phyloP scores from a whole-genome alignment of 2,329 filamentous ascomycete species.

The Rhynchosporium agropyri region DNA sequence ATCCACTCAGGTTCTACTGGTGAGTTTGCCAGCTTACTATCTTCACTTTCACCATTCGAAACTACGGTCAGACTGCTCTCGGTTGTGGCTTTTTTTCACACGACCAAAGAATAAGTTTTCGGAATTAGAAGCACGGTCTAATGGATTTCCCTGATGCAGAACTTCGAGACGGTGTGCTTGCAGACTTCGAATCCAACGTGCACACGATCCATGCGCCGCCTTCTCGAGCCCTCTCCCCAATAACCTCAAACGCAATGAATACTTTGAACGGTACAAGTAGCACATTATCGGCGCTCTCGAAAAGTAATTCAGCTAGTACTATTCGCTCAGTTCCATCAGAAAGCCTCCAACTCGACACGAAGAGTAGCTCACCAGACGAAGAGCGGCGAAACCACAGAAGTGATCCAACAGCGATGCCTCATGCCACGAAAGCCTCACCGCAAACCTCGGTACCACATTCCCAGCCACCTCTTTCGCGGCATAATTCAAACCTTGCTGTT shows the following conservation, averaged over 20 bases:
- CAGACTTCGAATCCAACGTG: conserved; percentile 15
- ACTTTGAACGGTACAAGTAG: conserved; percentile 24
- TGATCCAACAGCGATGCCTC: conserved; percentile 31
- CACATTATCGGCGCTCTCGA: conserved; percentile 18
- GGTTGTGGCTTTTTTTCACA: conserved; percentile 13
- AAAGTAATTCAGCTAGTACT: conserved; percentile 32
- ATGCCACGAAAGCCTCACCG: conserved; percentile 28
- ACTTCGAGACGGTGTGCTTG: conserved; percentile 11
- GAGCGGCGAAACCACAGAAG: conserved; percentile 25
- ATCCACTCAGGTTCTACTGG: conserved; percentile 30
- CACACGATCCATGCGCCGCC: conserved; percentile 30
- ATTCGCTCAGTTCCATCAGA: conserved; percentile 40
- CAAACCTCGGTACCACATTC: conserved; percentile 26
- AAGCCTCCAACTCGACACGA: conserved; percentile 25
- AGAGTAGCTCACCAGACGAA: conserved; percentile 24
- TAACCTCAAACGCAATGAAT: conserved; percentile 40
- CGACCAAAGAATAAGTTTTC: conserved; percentile 13
- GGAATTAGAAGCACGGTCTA: conserved; percentile 15
- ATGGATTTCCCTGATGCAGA: conserved; percentile 17
- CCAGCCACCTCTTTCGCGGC: conserved; percentile 32
- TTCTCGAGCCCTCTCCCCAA: conserved; percentile 35
- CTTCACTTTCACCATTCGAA: conserved; percentile 5
- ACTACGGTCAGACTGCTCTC: conserved; percentile 13
- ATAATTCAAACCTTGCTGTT: conserved; percentile 30
- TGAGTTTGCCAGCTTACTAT: conserved; percentile 20